Evolutionary conservation across 2,329 filamentous ascomycete species (phyloP).

Genomic region (Whalleya microplaca): DNA sequence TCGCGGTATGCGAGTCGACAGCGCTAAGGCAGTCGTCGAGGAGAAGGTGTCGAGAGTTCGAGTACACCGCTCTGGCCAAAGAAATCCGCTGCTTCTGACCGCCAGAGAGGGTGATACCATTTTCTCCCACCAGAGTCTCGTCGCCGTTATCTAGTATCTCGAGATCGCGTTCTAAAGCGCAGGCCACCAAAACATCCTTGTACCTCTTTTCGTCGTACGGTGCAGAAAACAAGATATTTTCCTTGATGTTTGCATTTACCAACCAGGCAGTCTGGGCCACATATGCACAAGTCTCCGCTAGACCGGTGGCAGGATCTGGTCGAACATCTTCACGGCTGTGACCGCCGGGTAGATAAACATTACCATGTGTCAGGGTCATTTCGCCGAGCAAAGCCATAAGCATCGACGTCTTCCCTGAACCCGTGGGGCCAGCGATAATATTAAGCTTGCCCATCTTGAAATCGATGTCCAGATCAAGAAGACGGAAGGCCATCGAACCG

Average conservation of each 20-base stretch:
- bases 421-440: slow-evolving; percentile 89
- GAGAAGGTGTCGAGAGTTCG: slow-evolving; percentile 85
- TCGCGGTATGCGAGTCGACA: slow-evolving; percentile 95
- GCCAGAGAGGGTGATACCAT: slow-evolving; percentile 94
- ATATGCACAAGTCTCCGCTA: slow-evolving; percentile 92
- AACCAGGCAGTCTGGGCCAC: slow-evolving; percentile 97
- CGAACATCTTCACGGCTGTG: slow-evolving; percentile 83
- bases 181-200: slow-evolving; percentile 84
- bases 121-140: slow-evolving; percentile 92
- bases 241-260: slow-evolving; percentile 91
- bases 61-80: slow-evolving; percentile 95
- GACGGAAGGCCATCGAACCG: slow-evolving; percentile 74
- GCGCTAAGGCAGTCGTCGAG: slow-evolving; percentile 95
- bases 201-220: slow-evolving; percentile 82
- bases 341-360: slow-evolving; percentile 83
- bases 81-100: slow-evolving; percentile 98
- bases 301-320: slow-evolving; percentile 78
- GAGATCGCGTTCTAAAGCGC: slow-evolving; percentile 87
- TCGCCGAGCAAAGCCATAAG: slow-evolving; percentile 95
- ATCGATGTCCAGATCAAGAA: slow-evolving; percentile 81
- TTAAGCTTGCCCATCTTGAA: slow-evolving; percentile 89
- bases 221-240: slow-evolving; percentile 92
- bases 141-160: slow-evolving; percentile 92
- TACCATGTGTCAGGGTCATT: slow-evolving; percentile 84
- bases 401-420: slow-evolving; percentile 92